Evolutionary conservation across 140 eudicot species (phyloP), one percentile per base, ranked within the genome.

Genomic region (Flaveria floridana): DNA sequence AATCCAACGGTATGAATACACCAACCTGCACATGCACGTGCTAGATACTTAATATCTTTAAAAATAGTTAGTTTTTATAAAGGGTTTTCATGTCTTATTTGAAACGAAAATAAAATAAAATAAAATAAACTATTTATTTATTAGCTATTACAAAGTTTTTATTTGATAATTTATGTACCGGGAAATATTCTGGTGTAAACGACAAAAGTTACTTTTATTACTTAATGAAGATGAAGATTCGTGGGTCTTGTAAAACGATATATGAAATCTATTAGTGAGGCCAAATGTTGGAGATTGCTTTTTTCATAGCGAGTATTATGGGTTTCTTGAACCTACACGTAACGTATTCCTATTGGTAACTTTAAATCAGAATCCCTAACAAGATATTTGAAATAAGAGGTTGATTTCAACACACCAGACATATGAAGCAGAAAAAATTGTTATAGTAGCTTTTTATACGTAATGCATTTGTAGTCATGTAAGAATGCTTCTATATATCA

Each of bases 1-100:
- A 64, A 77, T 28, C 81, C 41, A 59, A 53, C 61, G 34, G 42
- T 80, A 74, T 53, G 15, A 80, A 68, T 15, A 71, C 80, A 69
- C 80, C 73, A 28, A 58, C 73, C 67, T 68, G 51, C 80, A 59
- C 21, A 11, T 61, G 77, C 84, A 75, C 68, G 68, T 80, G 84
- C 77, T 34, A 16, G 76, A 74, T 80, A 48, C 65, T 70, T 57
- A 44, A 57, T 3, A 74, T 80, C 76, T 25, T 65, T 7, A 26
- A 69, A 69, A 6, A 4, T 47, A 34, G 8, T 34, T 34, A 0
- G 41, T 69, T 57, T 72, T 26, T 44, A 55, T 59, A 42, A 59
- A 64, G 66, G 73, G 55, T 34, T 37, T 67, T 55, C 20, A 39
- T 67, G 59, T 55, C 75, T 57, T 39, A 76, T 67, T 53, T 73